Evolutionary conservation across 768 basidiomycete species (phyloP), one percentile per base, ranked within the genome.

Genomic region (Tephrocybe sp.): DNA sequence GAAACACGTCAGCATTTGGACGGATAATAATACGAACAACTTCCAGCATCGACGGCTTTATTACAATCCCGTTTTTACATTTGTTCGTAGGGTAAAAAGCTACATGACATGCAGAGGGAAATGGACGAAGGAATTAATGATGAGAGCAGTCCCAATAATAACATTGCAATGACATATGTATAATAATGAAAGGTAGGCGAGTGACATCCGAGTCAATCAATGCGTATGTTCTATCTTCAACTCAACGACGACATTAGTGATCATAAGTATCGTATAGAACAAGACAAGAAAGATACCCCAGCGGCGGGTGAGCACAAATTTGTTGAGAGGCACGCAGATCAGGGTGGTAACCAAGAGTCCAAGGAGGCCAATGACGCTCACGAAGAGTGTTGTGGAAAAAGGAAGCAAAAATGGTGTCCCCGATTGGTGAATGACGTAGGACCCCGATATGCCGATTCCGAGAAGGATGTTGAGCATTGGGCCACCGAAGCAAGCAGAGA

Each of bases 401-500:
- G 85, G 72, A 18, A 98, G 76, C n/a, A 68, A 58, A 63, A 88
- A 90, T 6, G 91, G 81, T 38, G 80, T 43, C 0, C 66, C 66
- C 2, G 80, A 82, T 45, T 87, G 73, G 29, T 80, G 69, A 54
- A 88, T 91, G 59, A 94, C 78, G 62, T 91, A 91, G 3, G 88
- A 82, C 5, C 97, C 95, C 0, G 94, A 93, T 44, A 95, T 78
- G 18, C 97, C 97, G 49, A 98, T 78, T 1, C 95, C 95, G 29
- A 92, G 80, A 4, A 93, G 78, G 53, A 93, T 91, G 67, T 93
- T 93, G 56, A 93, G 80, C 90, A 93, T 91, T 0, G 91, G 91
- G 1, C 91, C 88, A 42, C 93, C 93, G 57, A 94, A 94, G 65
- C 93, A 97, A 0, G 93, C 94, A 4, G 91, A 91, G 68, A 97